These are phyloP conservation scores for Mallotus nudiflorus DNA, from an alignment of 345 rosid genomes.

Conservation along the genomic window DNA sequence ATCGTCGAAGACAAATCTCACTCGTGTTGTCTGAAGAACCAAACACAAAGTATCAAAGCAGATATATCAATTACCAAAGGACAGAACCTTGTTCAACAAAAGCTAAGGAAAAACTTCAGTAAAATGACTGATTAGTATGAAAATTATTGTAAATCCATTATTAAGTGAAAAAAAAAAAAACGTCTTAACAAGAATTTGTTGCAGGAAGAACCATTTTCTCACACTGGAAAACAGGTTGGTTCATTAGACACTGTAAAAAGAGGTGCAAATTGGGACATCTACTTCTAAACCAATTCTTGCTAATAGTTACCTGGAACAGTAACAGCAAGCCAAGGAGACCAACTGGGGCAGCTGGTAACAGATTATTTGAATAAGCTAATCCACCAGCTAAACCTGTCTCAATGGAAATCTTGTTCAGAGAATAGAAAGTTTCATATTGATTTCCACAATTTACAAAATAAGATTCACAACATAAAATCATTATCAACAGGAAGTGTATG, in stretches of 20 bases:
- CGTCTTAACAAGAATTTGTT: not conserved
- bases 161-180: not conserved
- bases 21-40: slow-evolving; percentile 60
- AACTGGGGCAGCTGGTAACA: slow-evolving; percentile 63
- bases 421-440: not conserved
- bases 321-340: slow-evolving; percentile 73
- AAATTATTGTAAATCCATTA: not conserved
- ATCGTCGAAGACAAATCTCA: slow-evolving; percentile 66
- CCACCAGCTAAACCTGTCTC: slow-evolving; percentile 64
- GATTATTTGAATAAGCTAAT: slow-evolving; percentile 56
- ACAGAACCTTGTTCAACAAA: not conserved
- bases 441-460: not conserved
- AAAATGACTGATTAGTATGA: not conserved
- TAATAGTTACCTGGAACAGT: slow-evolving; percentile 57
- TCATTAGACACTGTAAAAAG: not conserved
- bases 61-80: not conserved
- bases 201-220: not conserved
- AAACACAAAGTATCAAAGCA: slow-evolving; percentile 24
- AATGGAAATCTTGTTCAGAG: slow-evolving; percentile 8
- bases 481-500: not conserved
- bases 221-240: not conserved
- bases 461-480: not conserved
- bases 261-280: not conserved
- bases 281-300: not conserved
- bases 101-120: not conserved